A percentile compares a stretch with the other conserved stretches of the same genome.
phyloP scores from a whole-genome alignment of 2,329 filamentous ascomycete species.

The Apiospora malaysiana region DNA sequence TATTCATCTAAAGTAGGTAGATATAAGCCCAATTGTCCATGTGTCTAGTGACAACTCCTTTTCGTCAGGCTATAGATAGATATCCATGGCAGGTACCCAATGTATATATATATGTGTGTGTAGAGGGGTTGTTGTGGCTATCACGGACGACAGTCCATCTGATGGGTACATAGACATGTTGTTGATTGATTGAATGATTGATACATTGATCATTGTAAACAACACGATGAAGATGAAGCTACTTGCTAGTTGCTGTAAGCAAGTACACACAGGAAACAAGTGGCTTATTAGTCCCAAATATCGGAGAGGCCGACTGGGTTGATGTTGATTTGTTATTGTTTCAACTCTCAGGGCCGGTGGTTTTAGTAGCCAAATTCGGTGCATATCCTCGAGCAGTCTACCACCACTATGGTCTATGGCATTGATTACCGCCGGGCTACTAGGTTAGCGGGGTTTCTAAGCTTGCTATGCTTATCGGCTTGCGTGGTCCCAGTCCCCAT shows the following conservation, averaged over 20 bases:
- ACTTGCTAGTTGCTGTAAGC: background rate
- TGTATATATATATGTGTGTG: background rate
- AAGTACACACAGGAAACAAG: background rate
- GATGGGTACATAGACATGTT: background rate
- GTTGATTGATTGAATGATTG: too few relatives aligned
- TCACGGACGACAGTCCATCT: background rate
- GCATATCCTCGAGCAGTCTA: background rate
- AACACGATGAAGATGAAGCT: too few relatives aligned
- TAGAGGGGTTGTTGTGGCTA: background rate
- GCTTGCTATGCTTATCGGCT: background rate
- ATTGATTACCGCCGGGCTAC: background rate
- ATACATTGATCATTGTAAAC: too few relatives aligned
- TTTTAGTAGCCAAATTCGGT: constrained; percentile 7
- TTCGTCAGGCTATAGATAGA: too few relatives aligned
- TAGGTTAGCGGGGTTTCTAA: constrained; percentile 4
- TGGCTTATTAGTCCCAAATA: background rate
- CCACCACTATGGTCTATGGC: background rate
- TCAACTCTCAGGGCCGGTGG: constrained; percentile 12
- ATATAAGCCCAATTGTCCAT: background rate
- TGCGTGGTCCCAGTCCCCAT: constrained; percentile 2
- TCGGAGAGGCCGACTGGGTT: background rate
- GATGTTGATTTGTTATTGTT: constrained; percentile 18
- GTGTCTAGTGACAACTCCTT: too few relatives aligned
- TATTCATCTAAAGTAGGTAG: background rate
- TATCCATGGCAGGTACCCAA: too few relatives aligned